Conservation (phyloP, 2,329 filamentous ascomycete species). For the Bimuria novae-zelandiae region DNA sequence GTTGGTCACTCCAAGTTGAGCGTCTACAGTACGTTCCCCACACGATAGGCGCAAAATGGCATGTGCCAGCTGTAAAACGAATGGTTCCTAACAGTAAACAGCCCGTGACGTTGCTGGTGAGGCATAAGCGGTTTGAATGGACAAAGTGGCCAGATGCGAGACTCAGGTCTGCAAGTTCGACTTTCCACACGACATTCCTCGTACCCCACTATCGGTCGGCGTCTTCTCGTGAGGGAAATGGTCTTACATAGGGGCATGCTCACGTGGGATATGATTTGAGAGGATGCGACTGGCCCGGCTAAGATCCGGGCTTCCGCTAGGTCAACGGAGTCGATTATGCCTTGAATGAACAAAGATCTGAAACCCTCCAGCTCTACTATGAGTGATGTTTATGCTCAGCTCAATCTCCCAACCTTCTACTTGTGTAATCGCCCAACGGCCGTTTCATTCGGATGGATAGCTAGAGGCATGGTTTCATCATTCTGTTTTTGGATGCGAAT, state of each 20-base stretch:
- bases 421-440: too few relatives aligned
- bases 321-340: conserved; percentile 36
- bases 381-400: too few relatives aligned
- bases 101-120: conserved; percentile 46
- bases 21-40: conserved; percentile 91
- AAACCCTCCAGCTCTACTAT: too few relatives aligned
- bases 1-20: conserved; percentile 95
- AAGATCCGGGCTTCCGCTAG: conserved; percentile 20
- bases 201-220: conserved; percentile 42
- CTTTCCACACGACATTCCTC: conserved; percentile 39
- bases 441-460: too few relatives aligned
- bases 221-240: conserved; percentile 38
- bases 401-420: too few relatives aligned
- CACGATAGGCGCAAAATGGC: too few relatives aligned
- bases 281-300: conserved; percentile 28
- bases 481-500: too few relatives aligned
- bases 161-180: conserved; percentile 32
- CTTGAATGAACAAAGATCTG: conserved; percentile 43
- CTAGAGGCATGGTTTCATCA: too few relatives aligned
- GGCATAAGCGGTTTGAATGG: conserved; percentile 33
- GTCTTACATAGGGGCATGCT: conserved; percentile 38
- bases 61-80: not conserved
- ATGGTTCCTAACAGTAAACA: conserved; percentile 25
- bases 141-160: conserved; percentile 29
- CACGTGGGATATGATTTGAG: conserved; percentile 40